These are phyloP conservation scores for Cenchrus americanus DNA, from an alignment of 176 grass and related monocot genomes.

Conservation along the genomic window DNA sequence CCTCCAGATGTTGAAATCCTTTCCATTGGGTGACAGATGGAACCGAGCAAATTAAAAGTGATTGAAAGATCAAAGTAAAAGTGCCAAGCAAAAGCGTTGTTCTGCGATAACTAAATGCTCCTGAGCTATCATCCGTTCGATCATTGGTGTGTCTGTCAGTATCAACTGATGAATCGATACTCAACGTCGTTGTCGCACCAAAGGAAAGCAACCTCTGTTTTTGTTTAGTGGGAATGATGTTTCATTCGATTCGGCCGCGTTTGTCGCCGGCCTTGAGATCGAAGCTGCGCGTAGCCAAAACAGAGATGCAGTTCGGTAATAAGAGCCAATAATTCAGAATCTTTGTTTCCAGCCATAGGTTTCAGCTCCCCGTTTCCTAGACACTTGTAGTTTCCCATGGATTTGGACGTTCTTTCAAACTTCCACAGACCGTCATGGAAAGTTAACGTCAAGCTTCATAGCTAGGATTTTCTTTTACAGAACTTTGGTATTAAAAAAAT, in stretches of 20 bases:
- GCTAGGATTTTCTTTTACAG: not conserved
- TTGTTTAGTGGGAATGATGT: conserved; percentile 3
- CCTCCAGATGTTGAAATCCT: not conserved
- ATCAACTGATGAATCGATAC: conserved; percentile 13
- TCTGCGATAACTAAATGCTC: not conserved
- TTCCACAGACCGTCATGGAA: not conserved
- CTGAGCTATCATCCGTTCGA: conserved; percentile 11
- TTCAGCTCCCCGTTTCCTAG: not conserved
- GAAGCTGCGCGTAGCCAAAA: not conserved
- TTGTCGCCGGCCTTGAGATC: not conserved
- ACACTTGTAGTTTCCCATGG: not conserved
- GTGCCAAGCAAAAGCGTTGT: conserved; percentile 13
- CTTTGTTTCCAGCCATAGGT: conserved; percentile 22
- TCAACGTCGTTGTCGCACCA: not conserved
- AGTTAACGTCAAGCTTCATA: not conserved
- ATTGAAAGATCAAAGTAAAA: conserved; percentile 7
- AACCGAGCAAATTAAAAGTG: not conserved
- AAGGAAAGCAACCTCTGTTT: conserved; percentile 10
- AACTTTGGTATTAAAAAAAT: not conserved
- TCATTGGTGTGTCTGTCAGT: conserved; percentile 11
- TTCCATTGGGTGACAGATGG: not conserved
- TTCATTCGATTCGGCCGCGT: not conserved
- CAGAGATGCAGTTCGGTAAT: not conserved
- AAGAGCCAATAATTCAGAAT: not conserved
- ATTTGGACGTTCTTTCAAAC: conserved; percentile 26